Percentiles rank a stretch among this genome's conserved stretches.
These are phyloP conservation scores for Pulveroboletus ravenelii DNA, from an alignment of 768 basidiomycete species.

Conservation along the genomic window DNA sequence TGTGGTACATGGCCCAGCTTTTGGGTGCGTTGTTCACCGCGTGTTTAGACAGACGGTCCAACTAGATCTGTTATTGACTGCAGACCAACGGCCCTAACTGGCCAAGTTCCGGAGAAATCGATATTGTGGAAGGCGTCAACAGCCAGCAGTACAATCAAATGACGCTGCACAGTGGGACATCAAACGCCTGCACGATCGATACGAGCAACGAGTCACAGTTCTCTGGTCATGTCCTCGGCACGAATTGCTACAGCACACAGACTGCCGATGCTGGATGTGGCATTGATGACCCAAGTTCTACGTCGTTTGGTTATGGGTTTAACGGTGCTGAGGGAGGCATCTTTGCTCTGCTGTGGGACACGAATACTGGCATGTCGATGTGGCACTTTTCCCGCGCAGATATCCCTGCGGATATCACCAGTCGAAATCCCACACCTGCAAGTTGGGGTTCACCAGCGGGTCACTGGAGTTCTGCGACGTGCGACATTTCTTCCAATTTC, in stretches of 20 bases:
- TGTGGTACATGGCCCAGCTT: conserved; percentile 63
- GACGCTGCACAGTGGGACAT: conserved; percentile 55
- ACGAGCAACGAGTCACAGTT: conserved; percentile 10
- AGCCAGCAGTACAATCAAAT: conserved; percentile 53
- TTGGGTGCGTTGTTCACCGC: conserved; percentile 31
- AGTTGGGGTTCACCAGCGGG: conserved; percentile 52
- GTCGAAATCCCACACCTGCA: conserved; percentile 41
- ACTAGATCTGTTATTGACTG: not conserved
- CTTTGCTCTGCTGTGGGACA: conserved; percentile 53
- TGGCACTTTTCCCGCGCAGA: conserved; percentile 52
- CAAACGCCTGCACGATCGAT: conserved; percentile 32
- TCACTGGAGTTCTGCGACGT: conserved; percentile 44
- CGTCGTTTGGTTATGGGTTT: conserved; percentile 40
- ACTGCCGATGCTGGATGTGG: conserved; percentile 47
- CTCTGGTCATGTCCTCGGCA: conserved; percentile 21
- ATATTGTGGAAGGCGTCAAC: conserved; percentile 73
- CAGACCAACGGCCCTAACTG: conserved; percentile 47
- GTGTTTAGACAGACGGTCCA: not conserved
- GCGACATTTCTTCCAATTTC: conserved; percentile 49
- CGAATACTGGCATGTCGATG: conserved; percentile 42
- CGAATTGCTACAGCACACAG: conserved; percentile 38
- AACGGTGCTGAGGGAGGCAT: conserved; percentile 44
- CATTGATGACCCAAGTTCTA: conserved; percentile 38
- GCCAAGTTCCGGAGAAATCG: conserved; percentile 60
- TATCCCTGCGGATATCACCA: conserved; percentile 50